Conservation (phyloP, 805 yeast species). For the Brettanomyces custersianus region DNA sequence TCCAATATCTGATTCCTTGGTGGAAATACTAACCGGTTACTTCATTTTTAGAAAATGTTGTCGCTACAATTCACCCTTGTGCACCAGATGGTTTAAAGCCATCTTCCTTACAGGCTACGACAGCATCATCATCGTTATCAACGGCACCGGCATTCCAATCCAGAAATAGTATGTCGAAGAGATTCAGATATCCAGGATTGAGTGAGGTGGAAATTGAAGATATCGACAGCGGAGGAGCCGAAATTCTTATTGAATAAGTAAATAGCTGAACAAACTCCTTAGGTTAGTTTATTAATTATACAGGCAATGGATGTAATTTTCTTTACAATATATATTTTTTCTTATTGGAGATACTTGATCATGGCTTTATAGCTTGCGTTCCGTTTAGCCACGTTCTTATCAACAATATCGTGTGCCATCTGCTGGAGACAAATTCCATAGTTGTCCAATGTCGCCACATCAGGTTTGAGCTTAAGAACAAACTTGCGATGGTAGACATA, state of each 20-base stretch:
- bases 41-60: slow-evolving; percentile 10
- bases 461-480: slow-evolving; percentile 14
- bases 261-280: neutral
- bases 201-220: slow-evolving; percentile 67
- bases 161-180: slow-evolving; percentile 57
- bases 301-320: neutral
- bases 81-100: slow-evolving; percentile 29
- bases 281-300: no score
- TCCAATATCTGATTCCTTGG: no score
- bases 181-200: slow-evolving; percentile 61
- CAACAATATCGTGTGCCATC: slow-evolving; percentile 19
- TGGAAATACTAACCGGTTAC: neutral
- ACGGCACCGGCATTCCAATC: slow-evolving; percentile 29
- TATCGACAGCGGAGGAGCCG: slow-evolving; percentile 81
- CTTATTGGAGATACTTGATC: slow-evolving; percentile 2
- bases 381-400: slow-evolving; percentile 8
- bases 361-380: slow-evolving; percentile 4
- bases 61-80: slow-evolving; percentile 26
- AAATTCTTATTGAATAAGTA: slow-evolving; percentile 31
- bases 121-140: slow-evolving; percentile 5
- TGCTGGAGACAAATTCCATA: slow-evolving; percentile 21
- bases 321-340: neutral
- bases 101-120: slow-evolving; percentile 3
- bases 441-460: slow-evolving; percentile 14
- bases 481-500: slow-evolving; percentile 16